Conservation (phyloP, 2,329 filamentous ascomycete species). For the Arthroderma sp. region DNA sequence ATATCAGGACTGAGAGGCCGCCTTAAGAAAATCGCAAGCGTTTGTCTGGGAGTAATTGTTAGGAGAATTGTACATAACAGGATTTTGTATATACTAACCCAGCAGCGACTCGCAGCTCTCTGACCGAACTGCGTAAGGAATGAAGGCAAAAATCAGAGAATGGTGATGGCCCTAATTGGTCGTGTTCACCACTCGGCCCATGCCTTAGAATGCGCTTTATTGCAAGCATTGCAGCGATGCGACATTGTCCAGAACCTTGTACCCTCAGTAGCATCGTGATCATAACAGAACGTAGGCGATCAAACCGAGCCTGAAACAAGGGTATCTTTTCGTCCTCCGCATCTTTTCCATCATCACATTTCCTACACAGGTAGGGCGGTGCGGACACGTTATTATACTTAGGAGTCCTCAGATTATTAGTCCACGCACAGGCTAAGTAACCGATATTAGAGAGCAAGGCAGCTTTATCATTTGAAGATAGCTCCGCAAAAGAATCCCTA, state of each 20-base stretch:
- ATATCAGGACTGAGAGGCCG: slow-evolving; percentile 35
- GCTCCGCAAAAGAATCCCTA: slow-evolving; percentile 32
- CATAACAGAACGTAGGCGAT: slow-evolving; percentile 31
- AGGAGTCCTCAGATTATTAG: slow-evolving; percentile 31
- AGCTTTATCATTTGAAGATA: slow-evolving; percentile 40
- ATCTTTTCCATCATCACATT: slow-evolving; percentile 24
- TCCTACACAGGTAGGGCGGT: slow-evolving; percentile 19
- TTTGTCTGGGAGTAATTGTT: slow-evolving; percentile 35
- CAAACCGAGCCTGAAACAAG: slow-evolving; percentile 14
- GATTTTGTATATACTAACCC: slow-evolving; percentile 33
- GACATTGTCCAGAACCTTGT: slow-evolving; percentile 41
- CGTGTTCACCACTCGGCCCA: slow-evolving; percentile 42
- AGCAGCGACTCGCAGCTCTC: slow-evolving; percentile 73
- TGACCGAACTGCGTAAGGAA: slow-evolving; percentile 66
- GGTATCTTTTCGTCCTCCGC: slow-evolving; percentile 9
- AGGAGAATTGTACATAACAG: slow-evolving; percentile 10
- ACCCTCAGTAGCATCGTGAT: slow-evolving; percentile 28
- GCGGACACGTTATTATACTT: slow-evolving; percentile 14
- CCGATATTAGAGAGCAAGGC: slow-evolving; percentile 43
- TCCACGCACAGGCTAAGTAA: slow-evolving; percentile 43
- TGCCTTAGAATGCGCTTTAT: slow-evolving; percentile 59
- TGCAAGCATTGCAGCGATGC: slow-evolving; percentile 58
- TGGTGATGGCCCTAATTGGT: slow-evolving; percentile 54
- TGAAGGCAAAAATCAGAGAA: slow-evolving; percentile 71
- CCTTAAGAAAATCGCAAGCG: slow-evolving; percentile 53